These are phyloP conservation scores for Dactylellina sp. DNA, from an alignment of 2,329 filamentous ascomycete genomes.

Conservation along the genomic window DNA sequence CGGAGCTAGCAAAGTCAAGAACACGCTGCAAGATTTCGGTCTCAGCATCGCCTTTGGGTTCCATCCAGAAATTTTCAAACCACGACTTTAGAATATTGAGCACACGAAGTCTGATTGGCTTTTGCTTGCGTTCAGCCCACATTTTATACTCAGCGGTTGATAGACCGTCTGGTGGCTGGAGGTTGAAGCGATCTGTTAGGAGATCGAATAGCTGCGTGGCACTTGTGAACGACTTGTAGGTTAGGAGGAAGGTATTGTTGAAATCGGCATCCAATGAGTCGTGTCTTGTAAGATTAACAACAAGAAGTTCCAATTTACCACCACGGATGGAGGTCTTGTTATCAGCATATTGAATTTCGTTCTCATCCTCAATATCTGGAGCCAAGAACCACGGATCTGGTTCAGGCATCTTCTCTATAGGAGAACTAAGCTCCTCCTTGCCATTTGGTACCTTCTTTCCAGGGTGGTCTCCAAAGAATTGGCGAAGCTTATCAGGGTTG, in stretches of 20 bases:
- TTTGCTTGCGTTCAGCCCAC: slow-evolving; percentile 95
- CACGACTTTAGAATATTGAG: slow-evolving; percentile 98
- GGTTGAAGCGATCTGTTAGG: slow-evolving; percentile 88
- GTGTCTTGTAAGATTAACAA: slow-evolving; percentile 94
- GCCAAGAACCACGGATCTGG: slow-evolving; percentile 85
- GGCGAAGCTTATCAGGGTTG: slow-evolving; percentile 64
- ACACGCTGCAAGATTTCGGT: slow-evolving; percentile 88
- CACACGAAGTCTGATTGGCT: slow-evolving; percentile 92
- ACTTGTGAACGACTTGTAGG: slow-evolving; percentile 93
- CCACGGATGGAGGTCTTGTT: slow-evolving; percentile 90
- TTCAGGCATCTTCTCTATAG: slow-evolving; percentile 68
- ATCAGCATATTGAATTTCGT: slow-evolving; percentile 79
- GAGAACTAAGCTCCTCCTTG: slow-evolving; percentile 64
- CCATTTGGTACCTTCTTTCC: slow-evolving; percentile 65
- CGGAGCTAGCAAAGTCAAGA: slow-evolving; percentile 89
- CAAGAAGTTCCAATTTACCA: slow-evolving; percentile 86
- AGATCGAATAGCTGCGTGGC: slow-evolving; percentile 92
- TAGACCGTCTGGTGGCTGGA: slow-evolving; percentile 88
- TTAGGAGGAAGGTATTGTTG: slow-evolving; percentile 97
- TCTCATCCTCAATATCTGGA: slow-evolving; percentile 78
- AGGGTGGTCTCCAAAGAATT: slow-evolving; percentile 68
- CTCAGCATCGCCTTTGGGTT: slow-evolving; percentile 84
- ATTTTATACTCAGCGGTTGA: slow-evolving; percentile 79
- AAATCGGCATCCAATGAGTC: slow-evolving; percentile 95
- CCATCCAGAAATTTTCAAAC: slow-evolving; percentile 99